A percentile compares a stretch with the other conserved stretches of the same genome.
These are phyloP conservation scores for Pulchroboletus neoregius DNA, from an alignment of 1,284 basidiomycete species.

Conservation along the genomic window DNA sequence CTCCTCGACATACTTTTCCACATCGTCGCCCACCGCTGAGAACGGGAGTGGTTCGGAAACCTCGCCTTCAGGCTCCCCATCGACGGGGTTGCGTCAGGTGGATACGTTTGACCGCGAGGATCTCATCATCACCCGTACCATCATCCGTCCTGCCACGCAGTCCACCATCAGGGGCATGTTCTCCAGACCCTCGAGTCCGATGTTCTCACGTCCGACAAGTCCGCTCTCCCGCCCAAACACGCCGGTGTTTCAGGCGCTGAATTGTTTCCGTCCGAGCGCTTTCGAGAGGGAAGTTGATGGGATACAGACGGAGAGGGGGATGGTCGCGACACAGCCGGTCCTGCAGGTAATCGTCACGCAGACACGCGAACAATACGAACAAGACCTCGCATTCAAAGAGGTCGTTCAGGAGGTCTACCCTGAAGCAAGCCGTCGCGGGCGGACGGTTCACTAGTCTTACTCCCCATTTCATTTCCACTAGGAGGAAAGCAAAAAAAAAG, in stretches of 20 bases:
- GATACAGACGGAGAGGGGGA: conserved; percentile 12
- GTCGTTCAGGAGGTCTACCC: conserved; percentile 30
- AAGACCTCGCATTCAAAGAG: conserved; percentile 33
- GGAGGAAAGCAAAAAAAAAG: conserved; percentile 12
- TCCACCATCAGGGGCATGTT: conserved; percentile 21
- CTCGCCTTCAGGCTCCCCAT: conserved; percentile 5
- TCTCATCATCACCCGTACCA: conserved; percentile 33
- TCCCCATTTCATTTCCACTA: not conserved
- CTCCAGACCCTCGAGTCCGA: conserved; percentile 24
- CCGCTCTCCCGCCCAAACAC: conserved; percentile 28
- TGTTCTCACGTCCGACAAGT: conserved; percentile 23
- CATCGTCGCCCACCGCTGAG: conserved; percentile 19
- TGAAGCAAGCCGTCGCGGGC: conserved; percentile 23
- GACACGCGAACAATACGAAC: conserved; percentile 34
- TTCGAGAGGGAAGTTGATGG: conserved; percentile 26
- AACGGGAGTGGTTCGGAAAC: not conserved
- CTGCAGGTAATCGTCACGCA: conserved; percentile 34
- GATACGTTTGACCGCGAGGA: conserved; percentile 30
- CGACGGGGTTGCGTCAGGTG: conserved; percentile 14
- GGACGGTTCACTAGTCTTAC: conserved; percentile 4
- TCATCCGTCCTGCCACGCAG: conserved; percentile 26
- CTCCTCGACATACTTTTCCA: conserved; percentile 24
- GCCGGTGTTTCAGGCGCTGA: conserved; percentile 27
- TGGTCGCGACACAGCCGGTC: conserved; percentile 18
- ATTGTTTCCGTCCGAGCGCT: conserved; percentile 26